Evolutionary conservation across 306 rosid genomes (phyloP).

Genomic region (Cotoneaster glaucophyllus): DNA sequence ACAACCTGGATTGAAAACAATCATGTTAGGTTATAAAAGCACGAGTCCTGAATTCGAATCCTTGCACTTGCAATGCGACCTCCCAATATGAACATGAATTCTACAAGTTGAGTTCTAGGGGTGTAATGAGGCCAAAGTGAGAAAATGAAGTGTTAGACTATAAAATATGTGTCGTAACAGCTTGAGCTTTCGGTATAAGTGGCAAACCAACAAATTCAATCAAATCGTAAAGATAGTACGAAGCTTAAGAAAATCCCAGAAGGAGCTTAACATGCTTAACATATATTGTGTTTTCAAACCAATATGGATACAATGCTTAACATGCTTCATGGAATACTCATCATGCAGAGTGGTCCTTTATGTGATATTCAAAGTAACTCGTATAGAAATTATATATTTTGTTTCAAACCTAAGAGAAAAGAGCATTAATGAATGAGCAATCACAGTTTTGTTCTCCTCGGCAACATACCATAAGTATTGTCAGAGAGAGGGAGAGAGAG

Average conservation of each 20-base stretch:
- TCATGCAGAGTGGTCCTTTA: not conserved
- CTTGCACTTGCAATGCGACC: not conserved
- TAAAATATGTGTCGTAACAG: not conserved
- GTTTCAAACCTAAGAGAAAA: not conserved
- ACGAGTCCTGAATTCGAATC: not conserved
- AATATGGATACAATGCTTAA: not conserved
- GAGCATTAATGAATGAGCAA: not conserved
- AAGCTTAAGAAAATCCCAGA: not conserved
- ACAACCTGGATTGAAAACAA: slow-evolving; percentile 55
- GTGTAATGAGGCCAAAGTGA: not conserved
- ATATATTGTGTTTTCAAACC: too few relatives aligned
- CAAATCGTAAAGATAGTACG: not conserved
- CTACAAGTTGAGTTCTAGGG: not conserved
- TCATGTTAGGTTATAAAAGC: not conserved
- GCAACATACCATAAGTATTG: not conserved
- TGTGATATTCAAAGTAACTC: not conserved
- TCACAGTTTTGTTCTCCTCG: not conserved
- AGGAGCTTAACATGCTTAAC: not conserved
- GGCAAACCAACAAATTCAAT: not conserved
- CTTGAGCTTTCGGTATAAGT: not conserved
- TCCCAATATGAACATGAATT: not conserved
- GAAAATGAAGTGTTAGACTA: not conserved
- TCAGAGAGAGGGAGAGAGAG: not conserved
- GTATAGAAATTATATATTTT: not conserved
- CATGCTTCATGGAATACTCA: not conserved